Conservation (phyloP, 495 filamentous ascomycete species). For the Penicillium fimorum region DNA sequence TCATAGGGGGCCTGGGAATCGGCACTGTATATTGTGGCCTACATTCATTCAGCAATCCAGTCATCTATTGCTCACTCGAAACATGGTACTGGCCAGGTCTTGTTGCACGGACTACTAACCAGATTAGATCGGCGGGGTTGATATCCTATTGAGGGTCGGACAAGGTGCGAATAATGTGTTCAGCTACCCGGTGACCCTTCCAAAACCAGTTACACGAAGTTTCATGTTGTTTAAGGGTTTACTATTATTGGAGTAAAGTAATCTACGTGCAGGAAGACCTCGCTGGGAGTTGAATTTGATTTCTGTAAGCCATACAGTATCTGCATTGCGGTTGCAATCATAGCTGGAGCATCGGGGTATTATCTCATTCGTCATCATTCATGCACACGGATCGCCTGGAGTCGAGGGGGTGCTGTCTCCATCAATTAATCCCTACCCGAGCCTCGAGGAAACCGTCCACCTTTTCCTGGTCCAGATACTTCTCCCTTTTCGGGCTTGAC, state of each 20-base stretch:
- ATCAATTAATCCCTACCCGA: not conserved
- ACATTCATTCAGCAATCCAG: no score
- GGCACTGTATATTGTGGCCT: no score
- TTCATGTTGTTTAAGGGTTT: not conserved
- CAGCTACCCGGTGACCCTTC: not conserved
- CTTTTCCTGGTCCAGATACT: not conserved
- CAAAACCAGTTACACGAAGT: not conserved
- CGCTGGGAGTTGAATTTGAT: conserved; percentile 1
- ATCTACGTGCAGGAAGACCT: not conserved
- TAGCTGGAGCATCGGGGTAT: conserved; percentile 17
- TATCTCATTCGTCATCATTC: conserved; percentile 24
- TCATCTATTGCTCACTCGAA: not conserved
- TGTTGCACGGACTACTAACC: conserved; percentile 4
- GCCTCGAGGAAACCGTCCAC: not conserved
- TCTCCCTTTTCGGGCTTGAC: conserved; percentile 44
- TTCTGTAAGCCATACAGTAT: conserved; percentile 1
- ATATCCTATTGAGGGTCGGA: conserved; percentile 9
- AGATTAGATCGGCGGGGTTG: conserved; percentile 10
- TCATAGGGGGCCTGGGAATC: no score
- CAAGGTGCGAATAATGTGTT: conserved; percentile 4
- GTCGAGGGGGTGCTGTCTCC: not conserved
- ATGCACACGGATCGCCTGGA: conserved; percentile 5
- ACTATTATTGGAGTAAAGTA: not conserved
- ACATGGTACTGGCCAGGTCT: not conserved
- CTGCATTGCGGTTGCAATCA: not conserved